A percentile compares a stretch with the other conserved stretches of the same genome.
Evolutionary conservation across 2,329 filamentous ascomycete genomes (phyloP).

Genomic region (Ceratocystis lukuohia): DNA sequence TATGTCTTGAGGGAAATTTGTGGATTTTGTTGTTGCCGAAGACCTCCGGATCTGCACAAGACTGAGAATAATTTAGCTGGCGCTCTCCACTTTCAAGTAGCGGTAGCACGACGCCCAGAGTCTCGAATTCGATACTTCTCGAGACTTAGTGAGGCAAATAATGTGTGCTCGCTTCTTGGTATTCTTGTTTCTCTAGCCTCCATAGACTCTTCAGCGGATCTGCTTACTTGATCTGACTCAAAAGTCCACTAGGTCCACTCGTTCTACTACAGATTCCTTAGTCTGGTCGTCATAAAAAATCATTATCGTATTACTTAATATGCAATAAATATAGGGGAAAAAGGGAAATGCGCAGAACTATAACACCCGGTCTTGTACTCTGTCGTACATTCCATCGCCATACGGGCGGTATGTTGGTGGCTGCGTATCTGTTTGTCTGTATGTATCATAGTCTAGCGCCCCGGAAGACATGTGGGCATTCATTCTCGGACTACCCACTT

Average conservation of each 20-base stretch:
- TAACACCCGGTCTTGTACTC: conserved; percentile 12
- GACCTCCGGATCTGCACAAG: neutral
- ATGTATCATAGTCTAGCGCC: conserved; percentile 23
- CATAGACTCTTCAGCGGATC: no score
- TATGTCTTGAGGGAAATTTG: neutral
- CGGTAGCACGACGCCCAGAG: neutral
- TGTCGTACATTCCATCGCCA: conserved; percentile 29
- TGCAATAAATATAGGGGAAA: neutral
- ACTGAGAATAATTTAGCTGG: neutral
- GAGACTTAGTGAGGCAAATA: no score
- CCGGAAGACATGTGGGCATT: conserved; percentile 22
- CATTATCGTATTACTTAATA: neutral
- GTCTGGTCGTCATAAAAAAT: neutral
- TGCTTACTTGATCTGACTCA: no score
- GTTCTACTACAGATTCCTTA: no score
- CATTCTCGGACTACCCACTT: conserved; percentile 22
- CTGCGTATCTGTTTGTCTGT: conserved; percentile 15
- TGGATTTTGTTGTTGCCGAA: neutral
- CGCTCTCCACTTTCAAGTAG: neutral
- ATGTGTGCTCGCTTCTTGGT: no score
- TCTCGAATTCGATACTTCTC: neutral
- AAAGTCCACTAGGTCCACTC: no score
- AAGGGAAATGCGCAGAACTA: neutral
- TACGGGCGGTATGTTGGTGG: conserved; percentile 25
- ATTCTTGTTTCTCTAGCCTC: no score